A percentile compares a stretch with the other conserved stretches of the same genome.
Evolutionary conservation across 2,329 filamentous ascomycete genomes (phyloP).

Genomic region (Xylaria polymorpha): DNA sequence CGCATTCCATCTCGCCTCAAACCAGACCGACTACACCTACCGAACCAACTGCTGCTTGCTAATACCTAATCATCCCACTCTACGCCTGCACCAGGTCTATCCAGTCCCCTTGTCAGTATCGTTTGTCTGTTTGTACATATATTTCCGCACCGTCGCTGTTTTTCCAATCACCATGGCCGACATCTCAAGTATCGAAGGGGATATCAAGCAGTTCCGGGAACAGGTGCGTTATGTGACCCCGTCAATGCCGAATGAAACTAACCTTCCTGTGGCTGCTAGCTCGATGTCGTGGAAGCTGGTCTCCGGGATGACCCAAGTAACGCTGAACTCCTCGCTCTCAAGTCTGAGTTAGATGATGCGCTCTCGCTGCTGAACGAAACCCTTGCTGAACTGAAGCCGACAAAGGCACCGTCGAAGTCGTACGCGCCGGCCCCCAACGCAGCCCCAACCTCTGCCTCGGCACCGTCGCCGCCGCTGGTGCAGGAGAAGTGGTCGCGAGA

Average conservation of each 20-base stretch:
- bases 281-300: constrained; percentile 80
- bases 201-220: constrained; percentile 66
- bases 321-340: constrained; percentile 79
- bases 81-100: not conserved
- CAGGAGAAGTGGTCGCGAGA: constrained; percentile 83
- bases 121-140: not conserved
- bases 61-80: not conserved
- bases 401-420: constrained; percentile 60
- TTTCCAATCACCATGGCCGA: constrained; percentile 54
- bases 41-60: too few relatives aligned
- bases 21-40: not conserved
- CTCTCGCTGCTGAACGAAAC: constrained; percentile 82
- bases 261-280: constrained; percentile 57
- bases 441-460: constrained; percentile 55
- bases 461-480: constrained; percentile 63
- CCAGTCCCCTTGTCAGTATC: not conserved
- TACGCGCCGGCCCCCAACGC: constrained; percentile 41
- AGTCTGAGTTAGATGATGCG: constrained; percentile 83
- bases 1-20: not conserved
- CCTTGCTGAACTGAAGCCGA: constrained; percentile 81
- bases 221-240: constrained; percentile 57
- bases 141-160: not conserved
- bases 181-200: constrained; percentile 61
- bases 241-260: constrained; percentile 17
- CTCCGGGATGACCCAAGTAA: constrained; percentile 85